Evolutionary conservation across 2,329 filamentous ascomycete species (phyloP), one percentile per base, ranked within the genome.

Genomic region (Ophiocordyceps australis): DNA sequence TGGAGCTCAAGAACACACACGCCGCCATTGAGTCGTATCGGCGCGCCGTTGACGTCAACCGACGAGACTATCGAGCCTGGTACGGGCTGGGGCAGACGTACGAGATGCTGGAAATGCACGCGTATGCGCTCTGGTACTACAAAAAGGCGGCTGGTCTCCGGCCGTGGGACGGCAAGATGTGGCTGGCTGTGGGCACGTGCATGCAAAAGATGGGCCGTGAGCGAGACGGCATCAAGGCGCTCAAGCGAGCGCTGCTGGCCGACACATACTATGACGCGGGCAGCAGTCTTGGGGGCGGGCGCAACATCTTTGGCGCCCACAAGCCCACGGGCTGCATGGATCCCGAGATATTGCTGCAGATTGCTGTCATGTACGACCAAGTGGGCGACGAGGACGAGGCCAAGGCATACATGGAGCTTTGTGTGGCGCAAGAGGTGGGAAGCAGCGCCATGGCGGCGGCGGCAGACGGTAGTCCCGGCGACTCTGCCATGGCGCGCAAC

Each of bases 81-180:
- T 95, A 98, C 45, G 89, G 89, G 18, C 62, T 98, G 0, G 89
- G 89, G 1, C 86, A 95, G 47, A 91, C 89, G 2, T 98, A 98
- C 43, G 89, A 98, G 49, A 79, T 98, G 38, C 66, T 98, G 7
- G 89, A 98, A 51, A 94, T 94, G 82, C 81, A 93, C 44, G 83
- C 85, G 22, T 98, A 98, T 47, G 85, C 86, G 1, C 56, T 98
- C 1, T 95, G 89, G 66, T 98, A 98, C 52, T 94, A 93, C 56
- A 91, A 95, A 45, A 82, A 89, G 29, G 89, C 89, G 0, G 86
- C 86, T 1, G 81, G 83, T 0, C 59, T 98, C 2, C 72, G 85
- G n/a, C 83, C 86, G 0, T 94, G 86, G 62, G 89, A 98, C 39
- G 81, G 85, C 1, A 95, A 95, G 50, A 92, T 98, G 80, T 98